A percentile compares a stretch with the other conserved stretches of the same genome.
These are phyloP conservation scores for rapeseed (Brassica napus) DNA, from an alignment of 345 rosid species.

Conservation along the genomic window DNA sequence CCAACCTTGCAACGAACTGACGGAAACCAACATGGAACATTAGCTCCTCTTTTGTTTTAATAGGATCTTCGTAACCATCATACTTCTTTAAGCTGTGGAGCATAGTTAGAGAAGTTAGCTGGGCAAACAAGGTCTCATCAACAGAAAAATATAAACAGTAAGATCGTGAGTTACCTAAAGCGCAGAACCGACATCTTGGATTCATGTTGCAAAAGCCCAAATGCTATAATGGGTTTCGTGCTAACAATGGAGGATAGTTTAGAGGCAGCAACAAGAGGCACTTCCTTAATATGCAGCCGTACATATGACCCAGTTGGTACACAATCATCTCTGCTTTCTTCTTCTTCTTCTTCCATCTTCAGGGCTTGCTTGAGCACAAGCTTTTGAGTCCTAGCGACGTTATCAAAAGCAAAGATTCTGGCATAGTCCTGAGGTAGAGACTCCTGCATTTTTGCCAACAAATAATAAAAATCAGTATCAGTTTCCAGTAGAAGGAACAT, in stretches of 20 bases:
- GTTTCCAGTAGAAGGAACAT: background rate
- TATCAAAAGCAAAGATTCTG: constrained; percentile 90
- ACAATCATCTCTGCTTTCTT: constrained; percentile 58
- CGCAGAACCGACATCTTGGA: constrained; percentile 95
- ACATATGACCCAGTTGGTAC: constrained; percentile 59
- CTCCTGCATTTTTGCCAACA: constrained; percentile 58
- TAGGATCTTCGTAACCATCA: constrained; percentile 70
- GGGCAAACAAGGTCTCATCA: background rate
- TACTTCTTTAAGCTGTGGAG: constrained; percentile 76
- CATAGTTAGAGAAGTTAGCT: constrained; percentile 15
- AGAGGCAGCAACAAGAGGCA: constrained; percentile 59
- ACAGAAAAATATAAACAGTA: constrained; percentile 4
- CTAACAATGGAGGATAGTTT: constrained; percentile 50
- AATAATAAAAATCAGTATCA: constrained; percentile 1
- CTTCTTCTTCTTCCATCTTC: constrained; percentile 45
- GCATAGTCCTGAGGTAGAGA: constrained; percentile 93
- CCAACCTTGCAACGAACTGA: constrained; percentile 83
- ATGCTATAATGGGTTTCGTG: constrained; percentile 55
- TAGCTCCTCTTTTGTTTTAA: constrained; percentile 88
- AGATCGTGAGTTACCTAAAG: constrained; percentile 65
- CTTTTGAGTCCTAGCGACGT: constrained; percentile 77
- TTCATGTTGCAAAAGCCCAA: constrained; percentile 94
- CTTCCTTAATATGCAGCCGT: constrained; percentile 76
- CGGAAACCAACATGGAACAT: constrained; percentile 93
- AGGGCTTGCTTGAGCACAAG: constrained; percentile 65